Evolutionary conservation across 106 monocot species (phyloP), one percentile per base, ranked within the genome.

Genomic region (Allium sativum): DNA sequence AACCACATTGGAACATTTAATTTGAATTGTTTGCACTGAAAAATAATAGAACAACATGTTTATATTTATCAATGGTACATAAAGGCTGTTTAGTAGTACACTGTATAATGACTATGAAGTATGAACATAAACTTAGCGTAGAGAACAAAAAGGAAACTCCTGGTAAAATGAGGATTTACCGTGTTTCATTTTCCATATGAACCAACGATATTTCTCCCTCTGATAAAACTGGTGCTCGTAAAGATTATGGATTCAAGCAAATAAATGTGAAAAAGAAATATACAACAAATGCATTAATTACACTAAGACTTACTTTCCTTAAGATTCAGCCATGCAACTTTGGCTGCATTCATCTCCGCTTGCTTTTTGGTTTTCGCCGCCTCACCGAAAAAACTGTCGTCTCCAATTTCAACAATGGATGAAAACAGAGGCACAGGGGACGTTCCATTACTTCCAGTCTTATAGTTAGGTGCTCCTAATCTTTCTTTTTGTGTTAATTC

Each of bases 291-390:
- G 18, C 10, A 44, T 17, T 4, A 45, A 61, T 44, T 31, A 10
- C 18, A 15, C 16, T 48, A 9, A 10, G 17, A 77, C 78, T 84
- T 76, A 96, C 95, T 60, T 44, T 84, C 77, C 61, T 73, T 65
- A 8, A 90, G 59, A 50, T 40, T 21, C 42, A 40, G 12, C 62
- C 67, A 96, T 40, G 95, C 95, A 52, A 96, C 71, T 68, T 84
- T 90, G 7, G 95, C 95, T 71, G 95, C 90, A 82, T 83, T 81
- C 71, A 77, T 70, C 73, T 96, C 90, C 42, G 95, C 90, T 63
- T 84, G 90, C 53, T 82, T 96, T 67, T 84, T 96, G 9, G 74
- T 79, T 18, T 61, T 87, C 16, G 71, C 87, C 70, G 7, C 50
- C 17, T 62, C 68, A 60, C 95, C 95, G 17, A 76, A 20, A 67